These are phyloP conservation scores for Cymbidium sinense DNA, from an alignment of 106 monocot species.

Conservation along the genomic window DNA sequence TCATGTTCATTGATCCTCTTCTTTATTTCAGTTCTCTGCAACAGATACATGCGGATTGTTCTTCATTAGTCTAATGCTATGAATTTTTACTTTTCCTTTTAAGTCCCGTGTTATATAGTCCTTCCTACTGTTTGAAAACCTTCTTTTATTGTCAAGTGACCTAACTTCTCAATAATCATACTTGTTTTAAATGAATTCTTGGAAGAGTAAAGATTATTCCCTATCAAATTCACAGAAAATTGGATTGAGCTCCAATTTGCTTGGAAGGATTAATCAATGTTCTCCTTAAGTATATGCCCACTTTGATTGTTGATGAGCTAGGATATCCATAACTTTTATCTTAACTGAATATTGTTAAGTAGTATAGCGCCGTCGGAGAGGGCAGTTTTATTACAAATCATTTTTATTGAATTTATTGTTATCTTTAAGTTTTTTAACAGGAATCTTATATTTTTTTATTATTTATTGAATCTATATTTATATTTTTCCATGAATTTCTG, in stretches of 20 bases:
- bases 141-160: not conserved
- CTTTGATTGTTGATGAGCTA: no score
- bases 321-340: not conserved
- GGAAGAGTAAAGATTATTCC: no score
- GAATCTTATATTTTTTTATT: not conserved
- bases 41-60: not conserved
- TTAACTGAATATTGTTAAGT: not conserved
- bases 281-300: no score
- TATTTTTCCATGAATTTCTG: not conserved
- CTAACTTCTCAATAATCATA: not conserved
- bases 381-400: not conserved
- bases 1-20: not conserved
- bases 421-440: not conserved
- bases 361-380: not conserved
- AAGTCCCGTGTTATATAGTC: not conserved
- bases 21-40: not conserved
- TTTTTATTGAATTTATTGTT: not conserved
- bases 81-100: not conserved
- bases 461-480: not conserved
- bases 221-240: not conserved
- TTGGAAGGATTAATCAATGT: no score
- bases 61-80: not conserved
- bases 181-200: no score
- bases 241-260: no score
- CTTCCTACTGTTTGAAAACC: not conserved